These are phyloP conservation scores for Aspergillus avenaceus DNA, from an alignment of 495 filamentous ascomycete species.

Conservation along the genomic window DNA sequence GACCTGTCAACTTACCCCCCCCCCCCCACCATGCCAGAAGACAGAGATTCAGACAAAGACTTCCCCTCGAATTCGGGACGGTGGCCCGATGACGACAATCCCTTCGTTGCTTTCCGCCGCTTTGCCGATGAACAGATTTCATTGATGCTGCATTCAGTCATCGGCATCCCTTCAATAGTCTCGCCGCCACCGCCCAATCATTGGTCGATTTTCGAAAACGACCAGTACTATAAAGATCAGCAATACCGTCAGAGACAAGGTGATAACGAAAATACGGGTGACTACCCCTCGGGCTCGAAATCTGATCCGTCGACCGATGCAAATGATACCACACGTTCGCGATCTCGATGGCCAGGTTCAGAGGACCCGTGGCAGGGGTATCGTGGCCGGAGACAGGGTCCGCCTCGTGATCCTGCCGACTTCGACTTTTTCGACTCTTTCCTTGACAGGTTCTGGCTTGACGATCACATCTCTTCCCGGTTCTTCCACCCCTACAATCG, in stretches of 20 bases:
- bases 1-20: background rate
- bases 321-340: constrained; percentile 4
- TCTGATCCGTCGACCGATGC: constrained; percentile 5
- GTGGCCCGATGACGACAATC: constrained; percentile 41
- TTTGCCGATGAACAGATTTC: constrained; percentile 57
- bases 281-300: constrained; percentile 8
- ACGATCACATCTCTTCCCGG: constrained; percentile 26
- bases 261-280: constrained; percentile 11
- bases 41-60: constrained; percentile 18
- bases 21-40: constrained; percentile 25
- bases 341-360: constrained; percentile 11
- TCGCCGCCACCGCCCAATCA: constrained; percentile 24
- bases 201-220: constrained; percentile 35
- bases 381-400: constrained; percentile 3
- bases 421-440: constrained; percentile 32
- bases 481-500: constrained; percentile 24
- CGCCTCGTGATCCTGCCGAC: constrained; percentile 8
- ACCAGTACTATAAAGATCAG: constrained; percentile 22
- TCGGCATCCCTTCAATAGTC: constrained; percentile 41
- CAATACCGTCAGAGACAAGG: constrained; percentile 16
- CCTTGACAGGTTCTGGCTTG: constrained; percentile 30
- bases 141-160: constrained; percentile 49
- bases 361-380: constrained; percentile 11
- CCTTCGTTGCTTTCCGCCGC: constrained; percentile 57
- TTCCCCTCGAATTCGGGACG: constrained; percentile 15